These are phyloP conservation scores for Phytopythium litorale DNA, from an alignment of 352 stramenopile genomes.

Conservation along the genomic window DNA sequence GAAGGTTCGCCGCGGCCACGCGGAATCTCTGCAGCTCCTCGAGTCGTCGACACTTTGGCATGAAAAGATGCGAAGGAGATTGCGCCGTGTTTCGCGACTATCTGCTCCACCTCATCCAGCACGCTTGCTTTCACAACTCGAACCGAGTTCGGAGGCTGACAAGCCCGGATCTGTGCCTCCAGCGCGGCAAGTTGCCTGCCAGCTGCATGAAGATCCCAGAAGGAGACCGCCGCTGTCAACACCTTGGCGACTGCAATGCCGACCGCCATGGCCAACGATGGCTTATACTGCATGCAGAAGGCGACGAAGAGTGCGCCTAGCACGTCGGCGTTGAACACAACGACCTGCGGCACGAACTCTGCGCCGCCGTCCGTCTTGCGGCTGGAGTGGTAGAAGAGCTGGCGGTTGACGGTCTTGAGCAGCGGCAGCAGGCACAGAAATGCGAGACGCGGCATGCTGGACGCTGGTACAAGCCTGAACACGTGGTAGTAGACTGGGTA, in stretches of 20 bases:
- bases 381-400: conserved; percentile 16
- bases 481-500: conserved; percentile 20
- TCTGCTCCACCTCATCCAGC: not conserved
- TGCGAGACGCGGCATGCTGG: conserved; percentile 9
- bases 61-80: no score
- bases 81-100: no score
- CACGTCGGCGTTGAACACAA: conserved; percentile 29
- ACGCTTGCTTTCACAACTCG: not conserved
- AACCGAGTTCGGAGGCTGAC: not conserved
- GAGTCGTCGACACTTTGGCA: no score
- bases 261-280: conserved; percentile 11
- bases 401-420: conserved; percentile 13
- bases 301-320: conserved; percentile 26
- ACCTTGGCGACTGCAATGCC: conserved; percentile 21
- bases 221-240: conserved; percentile 9
- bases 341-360: conserved; percentile 15
- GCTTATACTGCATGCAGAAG: conserved; percentile 26
- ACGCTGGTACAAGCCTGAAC: conserved; percentile 12
- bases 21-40: no score
- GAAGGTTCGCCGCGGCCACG: no score
- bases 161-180: not conserved
- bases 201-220: conserved; percentile 6
- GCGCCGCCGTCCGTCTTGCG: conserved; percentile 9
- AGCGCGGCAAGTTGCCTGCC: not conserved
- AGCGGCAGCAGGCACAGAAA: conserved; percentile 9